Evolutionary conservation across 495 filamentous ascomycete species (phyloP), one percentile per base, ranked within the genome.

Genomic region (Extremus antarcticus): DNA sequence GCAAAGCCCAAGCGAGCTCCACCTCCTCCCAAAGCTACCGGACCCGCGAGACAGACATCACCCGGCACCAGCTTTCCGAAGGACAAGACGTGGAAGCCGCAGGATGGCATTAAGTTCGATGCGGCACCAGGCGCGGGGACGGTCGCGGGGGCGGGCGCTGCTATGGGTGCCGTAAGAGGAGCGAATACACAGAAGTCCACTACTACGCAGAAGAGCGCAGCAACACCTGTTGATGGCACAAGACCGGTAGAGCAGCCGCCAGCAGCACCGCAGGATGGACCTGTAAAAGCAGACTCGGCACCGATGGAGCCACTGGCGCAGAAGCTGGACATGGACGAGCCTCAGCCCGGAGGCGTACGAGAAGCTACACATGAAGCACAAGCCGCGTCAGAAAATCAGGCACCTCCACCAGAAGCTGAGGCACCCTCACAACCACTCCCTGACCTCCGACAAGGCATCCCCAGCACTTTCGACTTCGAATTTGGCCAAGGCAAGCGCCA

Each of bases 401-500:
- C 58, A 29, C 54, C 47, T 13, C 58, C 54, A 10, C 54, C 50
- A 0, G 54, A 57, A 9, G 10, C 23, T 3, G 22, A 7, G 49
- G 62, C 58, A 51, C 65, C 24, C 55, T 70, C 69, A 41, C 66
- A 74, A 55, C 82, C 84, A 19, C 76, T 95, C 17, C 90, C 90
- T 53, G 89, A 95, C 65, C 78, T 95, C 21, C 91, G 87, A 8
- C 84, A 91, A 66, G 90, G 90, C 59, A 92, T 95, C 55, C 90
- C 90, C 0, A 94, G 89, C 19, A 94, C 89, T 17, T 74, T 94
- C 32, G 74, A 72, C 52, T 73, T 76, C 21, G 87, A 92, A 64
- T 79, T 85, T 57, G 81, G 54, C n/a, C 20, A 41, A 19, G 50
- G 50, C 32, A 53, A 48, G 48, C 3, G 50, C 32, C 24, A 21